Conservation (phyloP, 371 early-diverging fungal genomes). For the Parasitella parasitica region DNA sequence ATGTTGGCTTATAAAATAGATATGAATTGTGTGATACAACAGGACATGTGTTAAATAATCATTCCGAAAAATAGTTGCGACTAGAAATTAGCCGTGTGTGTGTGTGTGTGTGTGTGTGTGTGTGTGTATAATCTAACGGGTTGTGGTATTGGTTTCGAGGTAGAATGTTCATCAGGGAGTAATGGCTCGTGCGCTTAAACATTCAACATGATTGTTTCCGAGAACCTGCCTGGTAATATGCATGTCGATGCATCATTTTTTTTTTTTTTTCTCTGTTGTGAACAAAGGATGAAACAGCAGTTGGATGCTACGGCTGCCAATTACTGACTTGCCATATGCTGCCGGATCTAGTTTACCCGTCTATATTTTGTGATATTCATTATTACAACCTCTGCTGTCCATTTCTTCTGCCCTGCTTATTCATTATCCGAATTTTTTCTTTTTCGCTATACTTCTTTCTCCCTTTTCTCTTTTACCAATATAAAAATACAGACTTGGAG, state of each 20-base stretch:
- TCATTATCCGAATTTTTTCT: neutral
- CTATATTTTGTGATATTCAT: too few relatives aligned
- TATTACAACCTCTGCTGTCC: too few relatives aligned
- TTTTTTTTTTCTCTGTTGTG: too few relatives aligned
- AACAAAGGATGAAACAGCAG: neutral
- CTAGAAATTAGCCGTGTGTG: too few relatives aligned
- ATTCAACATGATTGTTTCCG: neutral
- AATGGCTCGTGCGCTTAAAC: constrained; percentile 1
- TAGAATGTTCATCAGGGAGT: neutral
- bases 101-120: too few relatives aligned
- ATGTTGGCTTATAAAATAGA: constrained; percentile 46
- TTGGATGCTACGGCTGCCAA: neutral
- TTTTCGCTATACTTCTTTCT: neutral
- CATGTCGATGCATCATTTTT: neutral
- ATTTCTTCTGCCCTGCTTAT: too few relatives aligned
- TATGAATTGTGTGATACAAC: too few relatives aligned
- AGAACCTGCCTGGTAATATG: neutral
- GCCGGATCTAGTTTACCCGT: neutral
- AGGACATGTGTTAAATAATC: too few relatives aligned
- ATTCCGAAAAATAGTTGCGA: too few relatives aligned
- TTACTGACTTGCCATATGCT: neutral
- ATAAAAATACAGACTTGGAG: too few relatives aligned
- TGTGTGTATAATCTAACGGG: too few relatives aligned
- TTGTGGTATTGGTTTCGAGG: neutral
- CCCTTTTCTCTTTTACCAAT: neutral